phyloP scores from a whole-genome alignment of 75 land plant genomes.

The Isoetes taiwanensis region DNA sequence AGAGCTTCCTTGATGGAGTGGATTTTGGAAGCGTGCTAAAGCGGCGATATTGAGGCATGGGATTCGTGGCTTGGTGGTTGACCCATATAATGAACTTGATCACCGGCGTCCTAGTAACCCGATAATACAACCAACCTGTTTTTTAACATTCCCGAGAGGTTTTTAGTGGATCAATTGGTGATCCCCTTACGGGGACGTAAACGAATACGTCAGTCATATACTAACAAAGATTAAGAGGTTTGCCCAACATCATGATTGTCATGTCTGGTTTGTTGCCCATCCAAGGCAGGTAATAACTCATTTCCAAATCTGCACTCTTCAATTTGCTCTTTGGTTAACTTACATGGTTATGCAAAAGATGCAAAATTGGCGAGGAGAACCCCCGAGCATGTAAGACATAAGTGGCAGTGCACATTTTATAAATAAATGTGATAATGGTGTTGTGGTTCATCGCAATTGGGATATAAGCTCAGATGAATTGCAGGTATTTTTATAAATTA shows the following conservation, averaged over 20 bases:
- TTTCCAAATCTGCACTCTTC: no score
- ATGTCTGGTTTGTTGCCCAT: conserved; percentile 99
- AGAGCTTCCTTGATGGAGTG: conserved; percentile 61
- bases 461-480: no score
- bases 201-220: conserved; percentile 96
- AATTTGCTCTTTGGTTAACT: no score
- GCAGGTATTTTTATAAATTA: no score
- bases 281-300: conserved; percentile 93
- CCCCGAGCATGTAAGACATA: conserved; percentile 87
- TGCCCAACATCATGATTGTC: conserved; percentile 92
- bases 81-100: conserved; percentile 98
- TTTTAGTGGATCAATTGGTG: no score
- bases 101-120: conserved; percentile 65
- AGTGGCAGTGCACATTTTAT: conserved; percentile 99
- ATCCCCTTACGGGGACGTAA: conserved; percentile 80
- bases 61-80: conserved; percentile 83
- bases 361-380: conserved; percentile 66
- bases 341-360: conserved; percentile 36
- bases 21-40: conserved; percentile 86
- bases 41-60: conserved; percentile 88
- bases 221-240: conserved; percentile 84
- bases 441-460: conserved; percentile 90
- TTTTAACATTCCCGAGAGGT: no score
- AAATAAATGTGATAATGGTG: conserved; percentile 98
- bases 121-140: no score